A percentile compares a stretch with the other conserved stretches of the same genome.
Evolutionary conservation across 192 early-diverging fungal species (phyloP).

Genomic region (Kickxella alabastrina): DNA sequence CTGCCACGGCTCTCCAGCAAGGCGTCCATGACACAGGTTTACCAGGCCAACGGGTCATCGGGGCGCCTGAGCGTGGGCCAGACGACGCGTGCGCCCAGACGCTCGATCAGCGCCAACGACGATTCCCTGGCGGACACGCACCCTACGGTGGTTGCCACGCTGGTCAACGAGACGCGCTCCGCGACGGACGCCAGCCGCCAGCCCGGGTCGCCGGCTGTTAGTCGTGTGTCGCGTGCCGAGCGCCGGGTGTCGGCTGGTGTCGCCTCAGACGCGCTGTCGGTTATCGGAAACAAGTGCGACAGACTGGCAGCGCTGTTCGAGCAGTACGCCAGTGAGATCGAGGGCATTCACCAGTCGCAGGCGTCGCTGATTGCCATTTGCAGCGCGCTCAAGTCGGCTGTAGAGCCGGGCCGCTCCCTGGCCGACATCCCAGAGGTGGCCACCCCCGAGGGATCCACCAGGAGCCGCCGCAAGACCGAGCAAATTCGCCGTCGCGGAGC

Average conservation of each 20-base stretch:
- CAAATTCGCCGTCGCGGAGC: slow-evolving; percentile 25
- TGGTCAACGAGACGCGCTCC: slow-evolving; percentile 35
- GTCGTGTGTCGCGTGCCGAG: slow-evolving; percentile 34
- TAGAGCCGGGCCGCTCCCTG: neutral
- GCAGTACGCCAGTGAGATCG: slow-evolving; percentile 30
- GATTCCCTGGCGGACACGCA: slow-evolving; percentile 29
- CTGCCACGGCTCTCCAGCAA: slow-evolving; percentile 29
- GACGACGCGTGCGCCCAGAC: slow-evolving; percentile 14
- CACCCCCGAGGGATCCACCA: slow-evolving; percentile 11
- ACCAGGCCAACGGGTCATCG: slow-evolving; percentile 10
- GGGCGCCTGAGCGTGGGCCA: slow-evolving; percentile 35
- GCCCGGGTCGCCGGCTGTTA: slow-evolving; percentile 15
- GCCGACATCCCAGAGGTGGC: slow-evolving; percentile 2
- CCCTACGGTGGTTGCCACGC: slow-evolving; percentile 42
- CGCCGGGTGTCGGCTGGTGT: slow-evolving; percentile 42
- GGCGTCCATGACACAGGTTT: slow-evolving; percentile 17
- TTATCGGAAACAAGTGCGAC: slow-evolving; percentile 41
- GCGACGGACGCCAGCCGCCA: slow-evolving; percentile 4
- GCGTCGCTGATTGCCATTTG: slow-evolving; percentile 28
- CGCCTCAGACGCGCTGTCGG: slow-evolving; percentile 34
- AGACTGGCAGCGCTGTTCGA: slow-evolving; percentile 37
- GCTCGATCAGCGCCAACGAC: slow-evolving; percentile 38
- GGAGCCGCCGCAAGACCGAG: slow-evolving; percentile 42
- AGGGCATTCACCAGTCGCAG: slow-evolving; percentile 24
- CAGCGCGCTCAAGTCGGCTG: slow-evolving; percentile 14